These are phyloP conservation scores for Ceratobasidium sp. DNA, from an alignment of 1,284 basidiomycete species.

Conservation along the genomic window DNA sequence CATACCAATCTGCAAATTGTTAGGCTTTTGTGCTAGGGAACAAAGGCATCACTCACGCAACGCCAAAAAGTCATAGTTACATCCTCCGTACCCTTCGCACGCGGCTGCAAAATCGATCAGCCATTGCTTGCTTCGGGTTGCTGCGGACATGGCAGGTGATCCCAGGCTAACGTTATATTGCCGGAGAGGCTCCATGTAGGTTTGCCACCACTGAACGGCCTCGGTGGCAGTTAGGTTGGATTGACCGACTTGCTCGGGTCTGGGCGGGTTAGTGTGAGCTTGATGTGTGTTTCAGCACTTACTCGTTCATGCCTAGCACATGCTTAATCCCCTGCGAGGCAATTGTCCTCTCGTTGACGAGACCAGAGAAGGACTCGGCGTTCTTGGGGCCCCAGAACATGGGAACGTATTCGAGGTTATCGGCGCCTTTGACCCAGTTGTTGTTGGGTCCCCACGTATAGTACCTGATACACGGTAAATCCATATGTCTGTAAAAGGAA, in stretches of 20 bases:
- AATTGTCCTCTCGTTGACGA: slow-evolving; percentile 49
- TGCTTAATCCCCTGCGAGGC: slow-evolving; percentile 44
- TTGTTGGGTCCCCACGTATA: slow-evolving; percentile 40
- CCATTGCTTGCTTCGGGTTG: slow-evolving; percentile 54
- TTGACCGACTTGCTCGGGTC: slow-evolving; percentile 33
- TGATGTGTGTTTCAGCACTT: neutral
- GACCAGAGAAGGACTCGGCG: slow-evolving; percentile 45
- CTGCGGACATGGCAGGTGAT: slow-evolving; percentile 54
- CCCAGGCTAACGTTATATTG: slow-evolving; percentile 50
- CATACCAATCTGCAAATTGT: slow-evolving; percentile 60
- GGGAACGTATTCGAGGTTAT: slow-evolving; percentile 47
- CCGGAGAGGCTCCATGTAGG: slow-evolving; percentile 43
- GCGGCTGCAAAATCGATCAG: slow-evolving; percentile 52
- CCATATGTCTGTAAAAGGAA: neutral
- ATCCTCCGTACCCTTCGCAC: slow-evolving; percentile 50
- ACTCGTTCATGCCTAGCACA: slow-evolving; percentile 52
- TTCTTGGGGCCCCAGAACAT: slow-evolving; percentile 52
- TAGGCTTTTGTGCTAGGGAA: neutral
- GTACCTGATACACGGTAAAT: slow-evolving; percentile 20
- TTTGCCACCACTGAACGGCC: slow-evolving; percentile 46
- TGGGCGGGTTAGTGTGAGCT: neutral
- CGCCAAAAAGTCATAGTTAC: slow-evolving; percentile 55
- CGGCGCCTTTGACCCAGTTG: slow-evolving; percentile 29
- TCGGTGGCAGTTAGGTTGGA: slow-evolving; percentile 40
- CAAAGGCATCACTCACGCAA: slow-evolving; percentile 47